Evolutionary conservation across 2,329 filamentous ascomycete species (phyloP).

Genomic region (Xylaria sp.): DNA sequence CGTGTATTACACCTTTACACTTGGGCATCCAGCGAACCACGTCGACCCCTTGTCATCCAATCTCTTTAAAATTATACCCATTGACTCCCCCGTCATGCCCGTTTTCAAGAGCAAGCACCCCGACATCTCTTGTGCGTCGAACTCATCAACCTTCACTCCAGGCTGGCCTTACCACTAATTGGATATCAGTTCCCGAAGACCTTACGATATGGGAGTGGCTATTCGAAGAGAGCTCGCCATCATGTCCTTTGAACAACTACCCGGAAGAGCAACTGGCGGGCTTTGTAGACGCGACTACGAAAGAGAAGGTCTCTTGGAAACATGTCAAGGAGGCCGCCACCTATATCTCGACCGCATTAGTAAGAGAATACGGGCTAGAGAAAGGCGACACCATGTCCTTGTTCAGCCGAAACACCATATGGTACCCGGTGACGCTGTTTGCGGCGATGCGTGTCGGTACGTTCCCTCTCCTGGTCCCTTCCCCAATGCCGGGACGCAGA

Average conservation of each 20-base stretch:
- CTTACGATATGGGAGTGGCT: slow-evolving; percentile 38
- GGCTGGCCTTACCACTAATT: background rate
- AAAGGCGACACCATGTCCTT: slow-evolving; percentile 62
- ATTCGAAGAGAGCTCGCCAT: slow-evolving; percentile 29
- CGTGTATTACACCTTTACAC: background rate
- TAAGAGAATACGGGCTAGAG: slow-evolving; percentile 58
- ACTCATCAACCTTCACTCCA: background rate
- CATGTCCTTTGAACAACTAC: slow-evolving; percentile 33
- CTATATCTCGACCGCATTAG: slow-evolving; percentile 64
- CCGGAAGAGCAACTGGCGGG: slow-evolving; percentile 33
- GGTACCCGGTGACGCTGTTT: slow-evolving; percentile 68
- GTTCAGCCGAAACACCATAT: slow-evolving; percentile 69
- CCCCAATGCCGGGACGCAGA: background rate
- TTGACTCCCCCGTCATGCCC: slow-evolving; percentile 22
- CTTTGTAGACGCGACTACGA: slow-evolving; percentile 58
- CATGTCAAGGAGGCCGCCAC: slow-evolving; percentile 63
- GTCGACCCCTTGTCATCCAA: background rate
- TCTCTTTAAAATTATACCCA: background rate
- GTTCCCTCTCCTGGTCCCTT: background rate
- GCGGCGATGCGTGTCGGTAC: slow-evolving; percentile 52
- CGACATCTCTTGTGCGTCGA: slow-evolving; percentile 31
- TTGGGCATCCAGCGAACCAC: too few relatives aligned
- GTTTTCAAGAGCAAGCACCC: slow-evolving; percentile 34
- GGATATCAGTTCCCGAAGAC: slow-evolving; percentile 24
- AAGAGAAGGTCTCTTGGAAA: slow-evolving; percentile 62